Base-by-base conservation (phyloP, 805 yeast genomes). In the Candida andamanensis region DNA sequence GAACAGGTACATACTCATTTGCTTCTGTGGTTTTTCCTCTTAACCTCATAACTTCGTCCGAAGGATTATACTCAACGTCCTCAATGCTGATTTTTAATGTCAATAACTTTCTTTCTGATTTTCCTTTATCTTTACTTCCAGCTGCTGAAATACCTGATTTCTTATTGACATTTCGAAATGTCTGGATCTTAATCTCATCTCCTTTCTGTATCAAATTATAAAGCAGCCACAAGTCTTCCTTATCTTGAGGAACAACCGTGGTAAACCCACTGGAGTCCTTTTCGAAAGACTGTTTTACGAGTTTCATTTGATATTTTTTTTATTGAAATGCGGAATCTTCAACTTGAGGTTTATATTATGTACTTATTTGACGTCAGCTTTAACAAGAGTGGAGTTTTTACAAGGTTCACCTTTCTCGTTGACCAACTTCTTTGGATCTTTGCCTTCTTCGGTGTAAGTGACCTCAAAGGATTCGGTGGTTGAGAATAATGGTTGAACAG, bases 191-290 rank as follows among this genome's bases (percentile, higher is more conserved):
- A 4, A 90, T 67, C 41, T 75, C 79, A 58, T 92, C 97, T 14
- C 80, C 83, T 34, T 74, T 73, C 30, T 78, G 80, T 3, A 92
- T 67, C 16, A 92, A 62, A 49, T 90, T 92, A 63, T 86, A 86
- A 4, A 85, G 51, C 16, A 83, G 78, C 86, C 96, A 92, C 39
- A 92, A 65, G 54, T 90, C 98, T 46, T 90, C 97, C 29, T 82
- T 76, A 47, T 92, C 97, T 48, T 89, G 83, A 0, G 97, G 89
- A 3, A 77, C 61, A 14, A 90, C 54, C 1, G 83, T 69, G 4
- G 47, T 41, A 16, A 29, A 39, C 6, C 47, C 44, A 30, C 41
- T 35, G 9, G 39, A 32, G 33, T 42, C 39, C 17, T 42, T 47
- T 16, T 46, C 52, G 24, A 47, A 45, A 9, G 42, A 47, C 37